Base-by-base conservation (phyloP, 768 basidiomycete genomes). In the Mycena pura region DNA sequence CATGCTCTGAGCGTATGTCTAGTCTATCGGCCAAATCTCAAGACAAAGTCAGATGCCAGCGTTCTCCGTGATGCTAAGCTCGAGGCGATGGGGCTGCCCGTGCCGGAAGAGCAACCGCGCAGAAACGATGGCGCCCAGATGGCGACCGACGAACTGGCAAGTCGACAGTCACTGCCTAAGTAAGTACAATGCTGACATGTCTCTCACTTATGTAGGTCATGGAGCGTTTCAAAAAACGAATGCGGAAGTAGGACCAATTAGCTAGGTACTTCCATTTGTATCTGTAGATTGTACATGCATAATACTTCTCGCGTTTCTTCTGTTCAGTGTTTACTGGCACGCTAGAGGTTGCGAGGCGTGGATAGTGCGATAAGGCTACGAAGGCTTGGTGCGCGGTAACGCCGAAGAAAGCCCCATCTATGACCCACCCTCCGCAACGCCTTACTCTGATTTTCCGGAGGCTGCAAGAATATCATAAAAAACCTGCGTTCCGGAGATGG, bases 341-440 rank as follows among this genome's bases (percentile, higher is more conserved):
- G 31, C 8, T 69, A 96, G 97, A 78, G 96, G 95, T 32, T 99
- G 95, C 75, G 93, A 99, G 74, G 90, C 92, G 14, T 99, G 89
- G 83, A 88, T 99, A 63, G 93, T 99, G 60, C 92, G 97, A 34
- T 96, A 99, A 78, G 97, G 97, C 36, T 99, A 98, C 80, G 96
- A 99, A 73, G 97, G 97, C 22, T 89, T 99, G 60, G 96, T 99
- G 11, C 86, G 91, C 57, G 97, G 97, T n/a, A 99, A 96, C 75
- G 32, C 43, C 3, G 79, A 82, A 25, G 14, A 36, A 74, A 71
- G 24, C 70, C 62, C 67, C 68, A 72, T 74, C 51, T 76, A 71
- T 69, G 69, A n/a, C 57, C 70, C 21, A 36, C 62, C 62, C 52
- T 68, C 24, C 21, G 40, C 27, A 66, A 38, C 41, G 17, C 39